phyloP scores from a whole-genome alignment of 208 protist species.

The Tritrichomonas foetus region DNA sequence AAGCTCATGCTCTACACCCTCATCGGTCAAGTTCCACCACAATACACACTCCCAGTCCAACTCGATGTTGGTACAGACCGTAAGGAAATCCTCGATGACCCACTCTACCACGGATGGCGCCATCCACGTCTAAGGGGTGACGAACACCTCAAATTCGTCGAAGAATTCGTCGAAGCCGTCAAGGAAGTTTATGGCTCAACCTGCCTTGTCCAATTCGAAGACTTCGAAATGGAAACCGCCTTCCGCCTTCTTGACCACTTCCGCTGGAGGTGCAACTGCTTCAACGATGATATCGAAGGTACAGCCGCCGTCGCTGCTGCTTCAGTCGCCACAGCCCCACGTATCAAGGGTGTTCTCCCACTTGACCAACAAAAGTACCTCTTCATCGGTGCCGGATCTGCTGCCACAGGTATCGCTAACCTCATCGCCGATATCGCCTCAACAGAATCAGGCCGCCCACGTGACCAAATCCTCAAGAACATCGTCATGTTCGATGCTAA shows the following conservation, averaged over 20 bases:
- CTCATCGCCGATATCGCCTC: background rate
- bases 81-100: background rate
- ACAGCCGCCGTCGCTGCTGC: background rate
- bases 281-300: background rate
- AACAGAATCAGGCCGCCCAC: background rate
- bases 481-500: constrained; percentile 27
- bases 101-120: background rate
- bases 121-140: background rate
- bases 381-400: constrained; percentile 29
- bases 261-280: background rate
- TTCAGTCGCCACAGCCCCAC: background rate
- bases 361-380: background rate
- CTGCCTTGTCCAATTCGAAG: background rate
- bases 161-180: background rate
- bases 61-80: constrained; percentile 31
- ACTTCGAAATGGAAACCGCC: background rate
- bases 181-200: background rate
- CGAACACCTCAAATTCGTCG: background rate
- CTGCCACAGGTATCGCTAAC: constrained; percentile 33
- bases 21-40: background rate
- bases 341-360: background rate
- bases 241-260: background rate
- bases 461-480: background rate
- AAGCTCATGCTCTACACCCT: constrained; percentile 33
- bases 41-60: background rate